Conservation (phyloP, 768 basidiomycete species). For the Suillus subaureus region DNA sequence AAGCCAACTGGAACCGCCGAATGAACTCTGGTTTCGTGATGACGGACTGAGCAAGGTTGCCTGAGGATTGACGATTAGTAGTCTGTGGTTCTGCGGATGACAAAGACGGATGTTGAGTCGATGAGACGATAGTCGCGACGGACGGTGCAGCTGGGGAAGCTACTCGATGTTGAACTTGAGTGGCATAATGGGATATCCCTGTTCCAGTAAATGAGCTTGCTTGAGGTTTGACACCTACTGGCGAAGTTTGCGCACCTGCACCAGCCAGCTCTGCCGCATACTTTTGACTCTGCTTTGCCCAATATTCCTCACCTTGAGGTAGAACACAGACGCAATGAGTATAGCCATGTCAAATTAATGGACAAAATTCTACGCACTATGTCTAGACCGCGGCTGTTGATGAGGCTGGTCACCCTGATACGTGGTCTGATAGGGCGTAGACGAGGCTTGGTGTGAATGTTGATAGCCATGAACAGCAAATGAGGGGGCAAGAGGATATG, state of each 20-base stretch:
- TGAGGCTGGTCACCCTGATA: background rate
- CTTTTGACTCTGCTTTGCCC: conserved; percentile 2
- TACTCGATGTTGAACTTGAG: background rate
- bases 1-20: conserved; percentile 22
- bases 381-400: background rate
- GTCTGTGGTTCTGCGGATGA: background rate
- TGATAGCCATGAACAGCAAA: background rate
- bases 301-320: background rate
- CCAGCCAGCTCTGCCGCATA: background rate
- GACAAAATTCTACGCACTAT: background rate
- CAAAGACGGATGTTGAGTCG: background rate
- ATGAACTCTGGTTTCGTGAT: conserved; percentile 21
- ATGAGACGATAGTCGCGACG: background rate
- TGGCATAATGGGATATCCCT: background rate
- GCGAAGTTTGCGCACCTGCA: background rate
- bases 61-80: background rate
- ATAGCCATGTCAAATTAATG: background rate
- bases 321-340: background rate
- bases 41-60: background rate
- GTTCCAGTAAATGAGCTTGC: background rate
- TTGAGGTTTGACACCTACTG: background rate
- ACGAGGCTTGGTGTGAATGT: background rate
- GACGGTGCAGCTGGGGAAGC: background rate
- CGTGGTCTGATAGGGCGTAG: background rate
- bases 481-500: background rate